Percentiles rank a stretch among this genome's conserved stretches.
phyloP scores from a whole-genome alignment of 2,329 filamentous ascomycete species.

The Chalara sp. region DNA sequence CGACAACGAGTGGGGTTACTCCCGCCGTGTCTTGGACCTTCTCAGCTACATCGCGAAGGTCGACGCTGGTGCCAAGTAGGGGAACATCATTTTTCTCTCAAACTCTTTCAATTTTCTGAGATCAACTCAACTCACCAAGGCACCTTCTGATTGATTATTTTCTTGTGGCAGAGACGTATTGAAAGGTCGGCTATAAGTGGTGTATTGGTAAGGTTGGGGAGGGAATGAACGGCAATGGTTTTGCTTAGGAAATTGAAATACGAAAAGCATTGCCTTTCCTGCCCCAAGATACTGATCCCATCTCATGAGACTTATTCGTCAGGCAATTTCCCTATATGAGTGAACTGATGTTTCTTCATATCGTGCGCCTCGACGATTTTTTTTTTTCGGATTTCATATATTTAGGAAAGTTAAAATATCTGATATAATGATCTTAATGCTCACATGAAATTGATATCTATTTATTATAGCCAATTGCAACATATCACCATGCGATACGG shows the following conservation, averaged over 20 bases:
- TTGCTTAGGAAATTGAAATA: not conserved
- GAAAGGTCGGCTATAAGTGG: constrained; percentile 23
- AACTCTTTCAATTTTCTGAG: not conserved
- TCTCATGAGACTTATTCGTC: no score
- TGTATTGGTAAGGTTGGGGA: not conserved
- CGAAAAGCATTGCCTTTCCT: not conserved
- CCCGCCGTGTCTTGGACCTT: constrained; percentile 86
- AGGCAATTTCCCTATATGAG: no score
- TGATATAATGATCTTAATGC: no score
- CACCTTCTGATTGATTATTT: constrained; percentile 22
- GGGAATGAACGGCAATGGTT: not conserved
- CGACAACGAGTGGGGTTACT: constrained; percentile 99
- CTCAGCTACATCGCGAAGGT: constrained; percentile 73
- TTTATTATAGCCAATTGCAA: no score
- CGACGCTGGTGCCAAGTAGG: constrained; percentile 41
- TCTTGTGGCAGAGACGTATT: constrained; percentile 22
- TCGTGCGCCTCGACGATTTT: no score
- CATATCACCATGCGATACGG: no score
- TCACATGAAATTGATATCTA: no score
- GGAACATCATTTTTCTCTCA: constrained; percentile 12
- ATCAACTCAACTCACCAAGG: constrained; percentile 10
- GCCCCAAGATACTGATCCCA: not conserved
- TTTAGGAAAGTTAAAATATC: no score
- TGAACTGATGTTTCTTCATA: no score
- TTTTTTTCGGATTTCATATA: no score